Evolutionary conservation across 352 stramenopile species (phyloP).

Genomic region (Peronospora destructor): DNA sequence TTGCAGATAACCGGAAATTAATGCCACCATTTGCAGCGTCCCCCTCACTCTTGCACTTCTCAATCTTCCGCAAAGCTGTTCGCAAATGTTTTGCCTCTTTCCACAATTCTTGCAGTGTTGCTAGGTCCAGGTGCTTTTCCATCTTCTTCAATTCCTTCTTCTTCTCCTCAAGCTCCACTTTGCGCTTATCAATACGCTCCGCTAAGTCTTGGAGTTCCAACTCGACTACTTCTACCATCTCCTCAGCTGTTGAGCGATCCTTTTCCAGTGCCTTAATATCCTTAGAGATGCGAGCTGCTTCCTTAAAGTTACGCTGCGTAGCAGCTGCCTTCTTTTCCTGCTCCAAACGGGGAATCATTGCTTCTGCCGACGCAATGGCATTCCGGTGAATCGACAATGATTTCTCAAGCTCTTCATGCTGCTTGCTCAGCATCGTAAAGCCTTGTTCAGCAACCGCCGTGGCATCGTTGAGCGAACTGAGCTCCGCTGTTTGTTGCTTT

Average conservation of each 20-base stretch:
- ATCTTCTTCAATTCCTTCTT: slow-evolving; percentile 67
- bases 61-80: slow-evolving; percentile 52
- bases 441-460: slow-evolving; percentile 69
- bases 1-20: slow-evolving; percentile 57
- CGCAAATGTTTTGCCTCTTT: slow-evolving; percentile 64
- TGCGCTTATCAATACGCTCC: slow-evolving; percentile 63
- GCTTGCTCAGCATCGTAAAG: slow-evolving; percentile 61
- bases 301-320: slow-evolving; percentile 81
- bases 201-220: slow-evolving; percentile 79
- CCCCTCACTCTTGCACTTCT: slow-evolving; percentile 61
- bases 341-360: slow-evolving; percentile 72
- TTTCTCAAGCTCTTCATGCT: slow-evolving; percentile 73
- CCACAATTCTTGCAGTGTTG: slow-evolving; percentile 63
- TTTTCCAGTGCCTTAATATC: slow-evolving; percentile 85
- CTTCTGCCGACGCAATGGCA: slow-evolving; percentile 69
- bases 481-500: slow-evolving; percentile 66
- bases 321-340: slow-evolving; percentile 75
- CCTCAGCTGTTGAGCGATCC: slow-evolving; percentile 66
- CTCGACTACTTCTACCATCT: slow-evolving; percentile 76
- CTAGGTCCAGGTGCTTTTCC: slow-evolving; percentile 69
- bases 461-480: slow-evolving; percentile 60
- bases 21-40: slow-evolving; percentile 46
- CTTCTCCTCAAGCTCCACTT: slow-evolving; percentile 66
- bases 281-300: slow-evolving; percentile 77
- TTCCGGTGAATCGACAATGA: slow-evolving; percentile 68